Evolutionary conservation across 2,329 filamentous ascomycete genomes (phyloP).

Genomic region (Drechmeria coniospora): DNA sequence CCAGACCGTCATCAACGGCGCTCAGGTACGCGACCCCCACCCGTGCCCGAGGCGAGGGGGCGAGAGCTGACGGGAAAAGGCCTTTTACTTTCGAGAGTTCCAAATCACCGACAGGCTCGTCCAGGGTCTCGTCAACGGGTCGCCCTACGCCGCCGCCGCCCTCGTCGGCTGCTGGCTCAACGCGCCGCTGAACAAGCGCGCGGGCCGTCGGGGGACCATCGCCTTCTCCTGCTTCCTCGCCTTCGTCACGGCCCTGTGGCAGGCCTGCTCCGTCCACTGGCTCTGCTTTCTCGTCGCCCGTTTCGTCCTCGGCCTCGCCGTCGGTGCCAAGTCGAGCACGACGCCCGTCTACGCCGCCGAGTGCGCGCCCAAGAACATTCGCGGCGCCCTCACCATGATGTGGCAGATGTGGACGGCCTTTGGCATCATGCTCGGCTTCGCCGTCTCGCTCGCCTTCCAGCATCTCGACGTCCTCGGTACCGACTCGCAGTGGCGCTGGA

Average conservation of each 20-base stretch:
- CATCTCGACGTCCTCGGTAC: conserved; percentile 16
- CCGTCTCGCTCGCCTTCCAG: conserved; percentile 17
- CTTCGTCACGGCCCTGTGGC: conserved; percentile 6
- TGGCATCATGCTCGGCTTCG: conserved; percentile 28
- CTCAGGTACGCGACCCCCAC: conserved; percentile 26
- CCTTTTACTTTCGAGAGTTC: conserved; percentile 19
- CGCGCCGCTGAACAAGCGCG: conserved; percentile 5
- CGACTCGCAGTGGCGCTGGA: conserved; percentile 37
- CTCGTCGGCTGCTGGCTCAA: conserved; percentile 19
- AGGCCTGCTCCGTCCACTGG: conserved; percentile 9
- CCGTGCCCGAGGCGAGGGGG: too few species aligned
- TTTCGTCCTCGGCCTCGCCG: conserved; percentile 51
- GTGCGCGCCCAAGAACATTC: conserved; percentile 48
- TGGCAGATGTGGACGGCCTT: conserved; percentile 33
- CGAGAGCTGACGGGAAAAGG: conserved; percentile 11
- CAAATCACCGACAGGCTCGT: conserved; percentile 25
- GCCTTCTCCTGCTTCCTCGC: conserved; percentile 7
- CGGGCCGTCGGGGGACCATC: conserved; percentile 7
- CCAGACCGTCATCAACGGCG: conserved; percentile 49
- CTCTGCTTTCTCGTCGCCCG: conserved; percentile 43
- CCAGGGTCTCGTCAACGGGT: conserved; percentile 19
- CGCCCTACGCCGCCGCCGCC: conserved; percentile 7
- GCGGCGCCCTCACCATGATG: conserved; percentile 64
- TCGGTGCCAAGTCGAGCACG: conserved; percentile 47
- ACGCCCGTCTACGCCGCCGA: conserved; percentile 62